phyloP scores from a whole-genome alignment of 371 early-diverging fungal genomes.

The Mortierella sp. region DNA sequence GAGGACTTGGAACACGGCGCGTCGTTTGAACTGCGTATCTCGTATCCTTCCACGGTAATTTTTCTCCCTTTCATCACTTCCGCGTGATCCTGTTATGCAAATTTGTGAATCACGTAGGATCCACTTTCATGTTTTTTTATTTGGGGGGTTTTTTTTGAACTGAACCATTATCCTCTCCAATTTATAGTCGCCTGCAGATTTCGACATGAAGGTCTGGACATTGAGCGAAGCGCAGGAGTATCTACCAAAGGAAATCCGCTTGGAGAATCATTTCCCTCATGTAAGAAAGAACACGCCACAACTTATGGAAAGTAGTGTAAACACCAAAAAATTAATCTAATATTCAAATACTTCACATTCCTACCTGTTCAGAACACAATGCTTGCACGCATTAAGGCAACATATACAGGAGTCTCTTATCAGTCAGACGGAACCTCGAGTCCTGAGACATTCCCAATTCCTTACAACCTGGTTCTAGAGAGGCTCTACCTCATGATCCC shows the following conservation, averaged over 20 bases:
- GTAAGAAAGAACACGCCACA: conserved; percentile 6
- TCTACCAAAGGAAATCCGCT: conserved; percentile 7
- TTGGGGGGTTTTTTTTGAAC: background rate
- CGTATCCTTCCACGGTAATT: conserved; percentile 52
- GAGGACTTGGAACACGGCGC: conserved; percentile 26
- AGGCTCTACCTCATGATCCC: conserved; percentile 45
- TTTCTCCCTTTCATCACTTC: background rate
- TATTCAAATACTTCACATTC: background rate
- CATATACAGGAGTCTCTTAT: conserved; percentile 49
- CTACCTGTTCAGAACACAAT: conserved; percentile 20
- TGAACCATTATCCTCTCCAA: background rate
- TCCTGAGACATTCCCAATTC: conserved; percentile 31
- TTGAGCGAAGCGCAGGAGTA: conserved; percentile 32
- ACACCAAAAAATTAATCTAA: too few relatives aligned
- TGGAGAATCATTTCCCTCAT: conserved; percentile 28
- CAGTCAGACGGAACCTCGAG: conserved; percentile 9
- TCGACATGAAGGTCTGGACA: conserved; percentile 45
- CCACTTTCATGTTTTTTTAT: background rate
- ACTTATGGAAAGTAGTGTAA: too few relatives aligned
- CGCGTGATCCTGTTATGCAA: too few relatives aligned
- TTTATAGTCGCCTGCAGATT: conserved; percentile 45
- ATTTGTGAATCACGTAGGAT: too few relatives aligned
- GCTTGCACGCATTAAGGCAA: conserved; percentile 48
- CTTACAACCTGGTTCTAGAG: conserved; percentile 47
- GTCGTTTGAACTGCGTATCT: conserved; percentile 43